A percentile compares a stretch with the other conserved stretches of the same genome.
phyloP scores from a whole-genome alignment of 164 flowering plant species.

The grape (Vitis vinifera) region ASM3070453v1 NC_081820.1:2080501-2081000 shows the following conservation, averaged over 20 bases:
- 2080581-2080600: slow-evolving; percentile 76
- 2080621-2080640: slow-evolving; percentile 29
- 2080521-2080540: background rate
- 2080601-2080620: slow-evolving; percentile 70
- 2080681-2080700: slow-evolving; percentile 18
- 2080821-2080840: slow-evolving; percentile 51
- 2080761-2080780: slow-evolving; percentile 62
- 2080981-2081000: no score
- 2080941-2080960: no score
- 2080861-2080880: slow-evolving; percentile 67
- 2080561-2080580: slow-evolving; percentile 65
- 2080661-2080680: slow-evolving; percentile 53
- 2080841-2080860: slow-evolving; percentile 58
- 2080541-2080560: slow-evolving; percentile 44
- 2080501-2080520: slow-evolving; percentile 8
- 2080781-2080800: slow-evolving; percentile 52
- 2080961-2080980: no score
- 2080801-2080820: slow-evolving; percentile 36
- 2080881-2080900: slow-evolving; percentile 54
- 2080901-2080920: slow-evolving; percentile 89
- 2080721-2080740: slow-evolving; percentile 77
- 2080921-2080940: slow-evolving; percentile 22
- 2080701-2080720: slow-evolving; percentile 50
- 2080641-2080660: slow-evolving; percentile 88
- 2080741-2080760: slow-evolving; percentile 53